Evolutionary conservation across 2,329 filamentous ascomycete species (phyloP).

Genomic region (Fusarium algeriense): DNA sequence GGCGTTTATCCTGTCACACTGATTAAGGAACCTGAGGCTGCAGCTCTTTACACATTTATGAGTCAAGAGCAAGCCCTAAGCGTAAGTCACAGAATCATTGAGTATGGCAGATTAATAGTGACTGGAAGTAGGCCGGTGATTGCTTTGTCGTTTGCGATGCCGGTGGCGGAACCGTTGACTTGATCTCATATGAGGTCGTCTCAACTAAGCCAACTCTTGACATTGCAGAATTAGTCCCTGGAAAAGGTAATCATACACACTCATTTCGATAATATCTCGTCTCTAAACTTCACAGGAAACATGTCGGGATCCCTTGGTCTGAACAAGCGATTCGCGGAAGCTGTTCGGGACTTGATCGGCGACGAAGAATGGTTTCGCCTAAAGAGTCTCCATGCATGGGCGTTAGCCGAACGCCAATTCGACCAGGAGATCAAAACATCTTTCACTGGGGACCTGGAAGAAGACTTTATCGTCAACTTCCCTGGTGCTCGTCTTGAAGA

Average conservation of each 20-base stretch:
- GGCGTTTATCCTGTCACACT: conserved; percentile 28
- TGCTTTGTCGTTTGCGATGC: conserved; percentile 45
- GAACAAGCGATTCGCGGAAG: neutral
- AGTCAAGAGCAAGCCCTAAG: conserved; percentile 3
- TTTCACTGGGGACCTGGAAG: neutral
- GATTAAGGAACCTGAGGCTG: conserved; percentile 39
- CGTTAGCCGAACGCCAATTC: neutral
- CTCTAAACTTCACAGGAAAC: neutral
- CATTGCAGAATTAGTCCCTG: conserved; percentile 44
- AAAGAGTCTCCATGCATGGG: neutral
- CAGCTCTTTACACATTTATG: conserved; percentile 30
- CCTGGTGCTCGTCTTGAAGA: neutral
- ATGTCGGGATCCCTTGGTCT: neutral
- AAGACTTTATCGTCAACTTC: neutral
- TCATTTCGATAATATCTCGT: neutral
- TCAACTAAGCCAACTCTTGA: conserved; percentile 36
- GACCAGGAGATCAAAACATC: neutral
- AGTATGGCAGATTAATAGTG: too few relatives aligned
- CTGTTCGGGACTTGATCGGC: neutral
- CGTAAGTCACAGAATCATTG: neutral
- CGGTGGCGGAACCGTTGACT: conserved; percentile 47
- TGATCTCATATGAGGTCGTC: conserved; percentile 50
- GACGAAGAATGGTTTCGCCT: neutral
- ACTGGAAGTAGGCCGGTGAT: conserved; percentile 10
- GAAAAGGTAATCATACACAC: conserved; percentile 26